Evolutionary conservation across 257 asterid species (phyloP).

Genomic region (Plantago major): DNA sequence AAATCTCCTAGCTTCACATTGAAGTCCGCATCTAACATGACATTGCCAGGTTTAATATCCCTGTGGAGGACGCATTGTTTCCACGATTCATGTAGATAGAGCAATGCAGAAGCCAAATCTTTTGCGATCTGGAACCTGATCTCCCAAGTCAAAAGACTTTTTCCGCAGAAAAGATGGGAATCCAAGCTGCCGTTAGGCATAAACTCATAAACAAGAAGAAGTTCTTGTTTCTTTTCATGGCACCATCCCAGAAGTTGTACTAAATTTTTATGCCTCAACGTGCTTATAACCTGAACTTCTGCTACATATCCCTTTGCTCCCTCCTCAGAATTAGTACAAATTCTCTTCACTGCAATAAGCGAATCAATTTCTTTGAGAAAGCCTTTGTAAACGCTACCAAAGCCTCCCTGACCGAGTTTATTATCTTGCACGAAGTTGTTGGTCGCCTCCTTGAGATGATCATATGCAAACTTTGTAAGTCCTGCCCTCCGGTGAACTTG

Average conservation of each 20-base stretch:
- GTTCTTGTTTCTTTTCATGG: conserved; percentile 18
- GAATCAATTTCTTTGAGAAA: conserved; percentile 6
- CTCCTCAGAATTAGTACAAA: conserved; percentile 22
- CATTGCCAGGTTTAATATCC: conserved; percentile 2
- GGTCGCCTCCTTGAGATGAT: no score
- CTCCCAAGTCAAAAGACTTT: conserved; percentile 9
- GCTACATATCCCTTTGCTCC: conserved; percentile 22
- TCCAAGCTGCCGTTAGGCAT: conserved; percentile 30
- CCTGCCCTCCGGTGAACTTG: no score
- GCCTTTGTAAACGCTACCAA: no score
- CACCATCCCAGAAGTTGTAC: conserved; percentile 35
- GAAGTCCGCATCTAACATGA: conserved; percentile 19
- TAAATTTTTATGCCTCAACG: conserved; percentile 25
- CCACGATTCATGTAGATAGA: conserved; percentile 9
- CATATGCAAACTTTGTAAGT: no score
- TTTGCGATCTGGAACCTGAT: conserved; percentile 11
- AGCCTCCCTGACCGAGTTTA: no score
- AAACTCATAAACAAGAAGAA: conserved; percentile 27
- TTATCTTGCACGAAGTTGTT: no score
- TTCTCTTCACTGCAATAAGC: conserved; percentile 26
- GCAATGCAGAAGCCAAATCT: conserved; percentile 19
- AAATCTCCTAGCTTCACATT: conserved; percentile 22
- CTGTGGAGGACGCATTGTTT: no score
- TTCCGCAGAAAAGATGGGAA: conserved; percentile 17
- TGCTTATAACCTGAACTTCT: conserved; percentile 31